Evolutionary conservation across 164 flowering plant species (phyloP).

Genomic region (Aristolochia contorta): DNA sequence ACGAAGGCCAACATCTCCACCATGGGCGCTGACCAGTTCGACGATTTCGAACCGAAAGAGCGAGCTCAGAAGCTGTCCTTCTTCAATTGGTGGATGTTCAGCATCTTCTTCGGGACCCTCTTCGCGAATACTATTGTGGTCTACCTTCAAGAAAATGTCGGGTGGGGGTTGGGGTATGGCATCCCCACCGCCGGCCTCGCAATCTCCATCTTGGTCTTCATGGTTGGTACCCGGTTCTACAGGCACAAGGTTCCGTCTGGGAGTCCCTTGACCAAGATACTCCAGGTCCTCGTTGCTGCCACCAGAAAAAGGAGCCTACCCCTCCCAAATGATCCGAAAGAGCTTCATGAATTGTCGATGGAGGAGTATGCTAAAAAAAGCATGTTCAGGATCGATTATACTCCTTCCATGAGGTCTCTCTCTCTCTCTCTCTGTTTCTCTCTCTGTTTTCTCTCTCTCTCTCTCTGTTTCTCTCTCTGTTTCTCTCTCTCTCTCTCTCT

Average conservation of each 20-base stretch:
- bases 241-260: constrained; percentile 23
- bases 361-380: constrained; percentile 17
- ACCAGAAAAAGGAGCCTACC: constrained; percentile 14
- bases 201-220: constrained; percentile 12
- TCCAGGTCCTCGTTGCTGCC: constrained; percentile 19
- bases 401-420: constrained; percentile 19
- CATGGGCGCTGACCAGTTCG: constrained; percentile 20
- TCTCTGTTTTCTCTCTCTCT: background rate
- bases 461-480: background rate
- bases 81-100: constrained; percentile 34
- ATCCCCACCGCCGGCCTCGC: constrained; percentile 23
- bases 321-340: constrained; percentile 18
- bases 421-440: background rate
- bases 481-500: no score
- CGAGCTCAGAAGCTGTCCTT: constrained; percentile 19
- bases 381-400: constrained; percentile 14
- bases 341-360: constrained; percentile 20
- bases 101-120: constrained; percentile 24
- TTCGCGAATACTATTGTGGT: constrained; percentile 23
- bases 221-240: constrained; percentile 22
- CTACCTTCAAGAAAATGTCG: constrained; percentile 25
- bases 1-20: constrained; percentile 28
- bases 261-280: constrained; percentile 25
- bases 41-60: constrained; percentile 22
- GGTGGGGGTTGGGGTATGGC: constrained; percentile 25